phyloP scores from a whole-genome alignment of 2,329 filamentous ascomycete species.

The Huntiella savannae region DNA sequence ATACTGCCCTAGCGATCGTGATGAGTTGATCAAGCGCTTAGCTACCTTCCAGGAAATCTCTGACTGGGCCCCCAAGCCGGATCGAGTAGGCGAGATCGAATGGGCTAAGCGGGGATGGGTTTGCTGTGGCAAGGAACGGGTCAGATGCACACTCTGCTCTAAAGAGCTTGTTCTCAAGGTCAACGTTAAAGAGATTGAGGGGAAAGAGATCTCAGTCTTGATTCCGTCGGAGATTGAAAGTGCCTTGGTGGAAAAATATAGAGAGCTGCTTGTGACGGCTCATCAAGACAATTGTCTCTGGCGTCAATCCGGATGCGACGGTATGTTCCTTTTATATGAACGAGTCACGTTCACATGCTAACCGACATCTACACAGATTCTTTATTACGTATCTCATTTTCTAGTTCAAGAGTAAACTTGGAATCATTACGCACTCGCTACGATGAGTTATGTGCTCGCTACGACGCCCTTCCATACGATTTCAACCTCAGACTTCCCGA shows the following conservation, averaged over 20 bases:
- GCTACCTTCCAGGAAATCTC: constrained; percentile 82
- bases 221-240: constrained; percentile 45
- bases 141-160: constrained; percentile 70
- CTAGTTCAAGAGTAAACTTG: constrained; percentile 40
- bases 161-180: constrained; percentile 70
- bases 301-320: constrained; percentile 73
- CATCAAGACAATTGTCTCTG: constrained; percentile 74
- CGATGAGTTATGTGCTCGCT: constrained; percentile 36
- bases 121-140: constrained; percentile 65
- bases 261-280: constrained; percentile 49
- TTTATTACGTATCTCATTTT: constrained; percentile 41
- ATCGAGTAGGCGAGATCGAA: constrained; percentile 68
- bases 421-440: constrained; percentile 43
- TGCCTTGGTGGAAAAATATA: constrained; percentile 59
- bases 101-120: constrained; percentile 92
- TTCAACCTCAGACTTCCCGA: constrained; percentile 41
- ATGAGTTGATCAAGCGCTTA: constrained; percentile 60
- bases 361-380: constrained; percentile 24
- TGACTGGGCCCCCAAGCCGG: constrained; percentile 83
- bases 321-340: constrained; percentile 24
- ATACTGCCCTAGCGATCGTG: constrained; percentile 74
- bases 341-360: neutral
- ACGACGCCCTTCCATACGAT: constrained; percentile 38
- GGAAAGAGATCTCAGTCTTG: constrained; percentile 32
- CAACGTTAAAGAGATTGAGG: constrained; percentile 37